phyloP scores from a whole-genome alignment of 768 basidiomycete genomes.

The Russula dissimulans region DNA sequence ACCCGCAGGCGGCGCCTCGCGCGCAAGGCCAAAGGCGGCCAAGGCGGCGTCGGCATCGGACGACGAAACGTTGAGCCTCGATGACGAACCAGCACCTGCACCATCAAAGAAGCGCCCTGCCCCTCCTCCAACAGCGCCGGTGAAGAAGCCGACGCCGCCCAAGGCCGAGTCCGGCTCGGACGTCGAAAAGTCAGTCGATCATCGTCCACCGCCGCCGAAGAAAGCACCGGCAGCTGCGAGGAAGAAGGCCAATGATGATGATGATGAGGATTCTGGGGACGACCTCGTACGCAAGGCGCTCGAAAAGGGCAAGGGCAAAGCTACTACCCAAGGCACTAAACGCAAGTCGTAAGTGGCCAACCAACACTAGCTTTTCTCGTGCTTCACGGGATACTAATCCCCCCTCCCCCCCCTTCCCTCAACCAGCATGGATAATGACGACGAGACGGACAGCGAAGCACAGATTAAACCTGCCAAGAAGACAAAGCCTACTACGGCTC shows the following conservation, averaged over 20 bases:
- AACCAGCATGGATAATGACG: neutral
- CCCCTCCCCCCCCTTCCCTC: neutral
- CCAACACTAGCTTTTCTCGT: neutral
- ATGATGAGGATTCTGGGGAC: conserved; percentile 36
- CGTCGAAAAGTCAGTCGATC: conserved; percentile 22
- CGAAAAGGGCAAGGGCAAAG: conserved; percentile 39
- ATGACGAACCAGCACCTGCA: conserved; percentile 6
- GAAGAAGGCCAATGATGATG: conserved; percentile 33
- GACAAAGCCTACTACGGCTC: conserved; percentile 27
- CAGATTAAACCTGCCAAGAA: conserved; percentile 47
- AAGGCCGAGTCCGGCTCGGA: conserved; percentile 28
- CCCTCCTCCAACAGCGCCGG: conserved; percentile 16
- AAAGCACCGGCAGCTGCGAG: conserved; percentile 1
- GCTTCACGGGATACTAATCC: no score
- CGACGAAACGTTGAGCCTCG: conserved; percentile 15
- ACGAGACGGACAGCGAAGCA: neutral
- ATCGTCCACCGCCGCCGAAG: conserved; percentile 21
- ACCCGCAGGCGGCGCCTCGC: conserved; percentile 24
- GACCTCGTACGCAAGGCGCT: conserved; percentile 24
- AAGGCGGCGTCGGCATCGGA: conserved; percentile 16
- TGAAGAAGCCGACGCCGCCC: conserved; percentile 21
- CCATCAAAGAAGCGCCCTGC: conserved; percentile 21
- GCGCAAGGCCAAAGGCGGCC: conserved; percentile 33
- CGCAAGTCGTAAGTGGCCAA: conserved; percentile 52
- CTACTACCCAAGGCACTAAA: conserved; percentile 37